Base-by-base conservation (phyloP, 306 rosid species). In the Vigna trinervia region DNA sequence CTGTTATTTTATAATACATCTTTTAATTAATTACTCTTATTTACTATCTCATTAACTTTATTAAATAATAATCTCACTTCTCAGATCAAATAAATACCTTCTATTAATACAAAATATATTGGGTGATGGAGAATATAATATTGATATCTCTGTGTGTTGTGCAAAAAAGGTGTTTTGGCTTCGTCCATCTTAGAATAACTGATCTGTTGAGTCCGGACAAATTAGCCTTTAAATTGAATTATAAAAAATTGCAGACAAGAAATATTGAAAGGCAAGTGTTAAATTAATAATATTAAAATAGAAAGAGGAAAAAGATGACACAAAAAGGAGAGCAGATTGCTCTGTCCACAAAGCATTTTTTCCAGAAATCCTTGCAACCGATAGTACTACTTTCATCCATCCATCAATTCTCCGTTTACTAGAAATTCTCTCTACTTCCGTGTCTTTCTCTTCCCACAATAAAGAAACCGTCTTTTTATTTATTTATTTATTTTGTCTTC, bases 321-420 rank as follows among this genome's bases (percentile, higher is more conserved):
- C 71, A 77, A 43, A 86, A 89, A 84, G 88, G 50, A 85, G 81
- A 85, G 86, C 87, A 85, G 84, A 80, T 86, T 84, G 76, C 64
- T 75, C 73, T 93, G 86, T 69, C 75, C 82, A 67, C 43, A 83
- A 59, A 85, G 87, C 85, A 77, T 83, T 82, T 83, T 75, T 89
- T 89, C 78, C 91, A 87, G 90, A 87, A 86, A 90, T 89, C 86
- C 82, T 87, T 84, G 94, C 91, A 86, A 78, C 83, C 76, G 85
- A 76, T 80, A 62, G 86, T 84, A 80, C 88, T 81, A 80, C 88
- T 81, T 84, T 72, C 78, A 83, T 67, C 84, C 83, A 80, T 69
- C 89, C 83, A 75, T 75, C 82, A 48, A 72, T 74, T 63, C 70
- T 69, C 70, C 77, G 76, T 74, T 81, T 76, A 81, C 88, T 74